phyloP scores from a whole-genome alignment of 2,329 filamentous ascomycete genomes.

The Trichoderma sp. region DNA sequence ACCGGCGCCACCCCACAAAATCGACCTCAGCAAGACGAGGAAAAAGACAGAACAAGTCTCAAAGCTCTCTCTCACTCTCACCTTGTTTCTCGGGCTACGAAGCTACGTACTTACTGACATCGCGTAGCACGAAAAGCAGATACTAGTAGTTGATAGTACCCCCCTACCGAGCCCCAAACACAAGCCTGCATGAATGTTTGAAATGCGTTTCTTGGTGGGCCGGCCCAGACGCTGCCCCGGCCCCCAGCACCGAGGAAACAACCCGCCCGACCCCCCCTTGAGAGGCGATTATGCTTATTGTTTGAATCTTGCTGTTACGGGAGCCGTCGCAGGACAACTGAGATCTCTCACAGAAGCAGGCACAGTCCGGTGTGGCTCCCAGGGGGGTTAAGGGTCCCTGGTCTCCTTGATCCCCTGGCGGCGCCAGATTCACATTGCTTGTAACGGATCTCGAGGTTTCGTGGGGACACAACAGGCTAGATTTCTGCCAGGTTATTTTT shows the following conservation, averaged over 20 bases:
- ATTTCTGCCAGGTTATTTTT: conserved; percentile 12
- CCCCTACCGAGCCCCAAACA: neutral
- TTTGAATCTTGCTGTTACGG: conserved; percentile 30
- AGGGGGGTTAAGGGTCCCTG: neutral
- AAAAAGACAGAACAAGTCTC: neutral
- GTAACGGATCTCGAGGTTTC: conserved; percentile 25
- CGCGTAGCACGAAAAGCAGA: no score
- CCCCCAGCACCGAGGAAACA: conserved; percentile 19
- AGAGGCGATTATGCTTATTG: conserved; percentile 33
- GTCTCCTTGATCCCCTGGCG: no score
- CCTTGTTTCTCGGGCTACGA: neutral
- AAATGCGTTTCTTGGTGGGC: conserved; percentile 21
- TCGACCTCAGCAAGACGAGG: neutral
- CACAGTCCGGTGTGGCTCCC: neutral
- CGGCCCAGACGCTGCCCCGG: conserved; percentile 4
- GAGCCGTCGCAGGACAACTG: conserved; percentile 35
- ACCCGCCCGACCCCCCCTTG: neutral
- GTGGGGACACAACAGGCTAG: conserved; percentile 27
- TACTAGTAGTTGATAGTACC: no score
- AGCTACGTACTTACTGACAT: no score
- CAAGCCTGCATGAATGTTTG: conserved; percentile 17
- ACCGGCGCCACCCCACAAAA: conserved; percentile 2
- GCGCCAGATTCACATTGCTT: no score
- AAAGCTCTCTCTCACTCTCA: neutral
- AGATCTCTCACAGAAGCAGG: conserved; percentile 33